These are phyloP conservation scores for Aaosphaeria pasadenensis DNA, from an alignment of 2,329 filamentous ascomycete genomes.

Conservation along the genomic window DNA sequence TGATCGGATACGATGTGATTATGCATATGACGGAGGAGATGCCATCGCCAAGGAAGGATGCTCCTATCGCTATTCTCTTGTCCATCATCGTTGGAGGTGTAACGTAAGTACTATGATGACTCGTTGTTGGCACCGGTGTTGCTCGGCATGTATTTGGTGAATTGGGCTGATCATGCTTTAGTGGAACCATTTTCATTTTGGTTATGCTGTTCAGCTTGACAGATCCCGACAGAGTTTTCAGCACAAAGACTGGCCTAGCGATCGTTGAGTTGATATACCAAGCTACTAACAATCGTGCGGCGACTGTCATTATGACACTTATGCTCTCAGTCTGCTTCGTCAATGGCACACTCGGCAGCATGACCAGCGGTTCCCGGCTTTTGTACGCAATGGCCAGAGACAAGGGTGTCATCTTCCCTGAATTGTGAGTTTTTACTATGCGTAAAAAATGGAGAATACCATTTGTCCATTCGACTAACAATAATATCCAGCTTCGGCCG, in stretches of 20 bases:
- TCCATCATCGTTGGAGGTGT: constrained; percentile 44
- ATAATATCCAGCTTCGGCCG: constrained; percentile 5
- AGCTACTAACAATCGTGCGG: constrained; percentile 40
- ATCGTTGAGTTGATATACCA: constrained; percentile 47
- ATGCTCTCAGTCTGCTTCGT: constrained; percentile 46
- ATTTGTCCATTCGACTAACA: not conserved
- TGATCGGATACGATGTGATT: constrained; percentile 46
- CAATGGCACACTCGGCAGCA: constrained; percentile 46
- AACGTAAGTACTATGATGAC: constrained; percentile 29
- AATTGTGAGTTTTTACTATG: constrained; percentile 1
- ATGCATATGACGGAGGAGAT: constrained; percentile 50
- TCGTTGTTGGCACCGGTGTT: not conserved
- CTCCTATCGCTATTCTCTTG: constrained; percentile 44
- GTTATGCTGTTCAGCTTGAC: constrained; percentile 44
- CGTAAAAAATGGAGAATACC: not conserved
- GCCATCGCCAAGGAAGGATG: constrained; percentile 41
- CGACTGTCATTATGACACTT: constrained; percentile 41
- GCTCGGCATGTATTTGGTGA: not conserved
- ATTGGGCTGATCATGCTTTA: constrained; percentile 7
- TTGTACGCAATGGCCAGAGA: constrained; percentile 49
- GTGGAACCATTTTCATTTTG: constrained; percentile 39
- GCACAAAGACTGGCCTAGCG: constrained; percentile 43
- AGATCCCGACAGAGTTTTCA: constrained; percentile 36
- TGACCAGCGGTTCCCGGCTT: constrained; percentile 44
- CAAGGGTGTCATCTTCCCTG: constrained; percentile 11